Conservation (phyloP, 2,329 filamentous ascomycete species). For the Xylariales sp. region DNA sequence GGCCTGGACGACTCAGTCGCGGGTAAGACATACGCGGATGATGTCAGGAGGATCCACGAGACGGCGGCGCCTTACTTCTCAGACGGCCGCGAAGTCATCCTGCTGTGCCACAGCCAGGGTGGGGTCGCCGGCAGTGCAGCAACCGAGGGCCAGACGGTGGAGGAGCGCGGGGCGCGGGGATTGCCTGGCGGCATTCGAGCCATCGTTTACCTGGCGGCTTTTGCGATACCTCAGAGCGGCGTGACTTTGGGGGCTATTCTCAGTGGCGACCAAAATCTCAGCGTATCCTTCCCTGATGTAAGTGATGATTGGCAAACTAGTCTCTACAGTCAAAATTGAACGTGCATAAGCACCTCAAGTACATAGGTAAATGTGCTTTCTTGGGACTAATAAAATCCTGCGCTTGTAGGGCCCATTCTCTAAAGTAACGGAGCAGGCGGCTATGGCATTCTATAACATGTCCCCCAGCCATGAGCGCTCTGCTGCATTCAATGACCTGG, state of each 20-base stretch:
- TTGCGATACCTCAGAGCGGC: conserved; percentile 17
- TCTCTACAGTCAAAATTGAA: too few relatives aligned
- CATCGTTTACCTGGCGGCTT: conserved; percentile 21
- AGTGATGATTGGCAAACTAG: too few relatives aligned
- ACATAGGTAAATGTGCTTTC: too few relatives aligned
- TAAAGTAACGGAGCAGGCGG: not conserved
- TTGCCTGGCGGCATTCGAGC: conserved; percentile 22
- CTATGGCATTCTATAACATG: conserved; percentile 4
- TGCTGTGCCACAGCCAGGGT: conserved; percentile 22
- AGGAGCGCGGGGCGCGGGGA: conserved; percentile 18
- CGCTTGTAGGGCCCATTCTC: not conserved
- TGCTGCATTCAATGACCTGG: not conserved
- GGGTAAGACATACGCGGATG: conserved; percentile 19
- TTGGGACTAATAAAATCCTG: not conserved
- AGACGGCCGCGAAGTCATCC: conserved; percentile 15
- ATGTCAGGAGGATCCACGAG: conserved; percentile 14
- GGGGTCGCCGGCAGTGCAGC: conserved; percentile 23
- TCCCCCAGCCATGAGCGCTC: not conserved
- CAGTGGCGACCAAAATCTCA: conserved; percentile 6
- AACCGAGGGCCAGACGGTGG: conserved; percentile 18
- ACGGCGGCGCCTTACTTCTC: conserved; percentile 14
- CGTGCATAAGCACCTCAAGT: too few relatives aligned
- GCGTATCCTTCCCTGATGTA: not conserved
- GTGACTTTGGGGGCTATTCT: conserved; percentile 10
- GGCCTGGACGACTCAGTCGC: conserved; percentile 15